phyloP scores from a whole-genome alignment of 208 protist species.

The Trypanosoma caninum region DNA sequence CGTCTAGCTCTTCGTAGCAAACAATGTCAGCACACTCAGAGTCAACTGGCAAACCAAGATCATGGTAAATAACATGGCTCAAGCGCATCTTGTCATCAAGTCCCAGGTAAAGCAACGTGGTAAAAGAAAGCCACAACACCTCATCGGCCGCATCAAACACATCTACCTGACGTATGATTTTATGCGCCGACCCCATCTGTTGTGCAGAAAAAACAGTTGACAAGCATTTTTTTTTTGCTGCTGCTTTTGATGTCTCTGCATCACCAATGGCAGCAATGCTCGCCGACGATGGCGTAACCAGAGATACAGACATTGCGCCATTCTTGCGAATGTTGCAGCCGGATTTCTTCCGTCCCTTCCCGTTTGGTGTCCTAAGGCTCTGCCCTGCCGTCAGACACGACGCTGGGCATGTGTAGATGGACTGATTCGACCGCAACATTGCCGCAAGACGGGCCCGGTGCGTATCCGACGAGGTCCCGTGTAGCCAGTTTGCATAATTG shows the following conservation, averaged over 20 bases:
- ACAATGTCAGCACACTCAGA: slow-evolving; percentile 27
- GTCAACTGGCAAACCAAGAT: slow-evolving; percentile 24
- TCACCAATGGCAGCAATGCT: too few species aligned
- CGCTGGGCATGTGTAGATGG: slow-evolving; percentile 38
- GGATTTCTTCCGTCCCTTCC: background rate
- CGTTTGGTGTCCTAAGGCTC: slow-evolving; percentile 1
- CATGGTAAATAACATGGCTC: slow-evolving; percentile 56
- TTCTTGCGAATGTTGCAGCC: too few species aligned
- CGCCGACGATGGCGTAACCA: background rate
- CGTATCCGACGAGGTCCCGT: slow-evolving; percentile 22
- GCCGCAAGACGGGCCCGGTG: slow-evolving; percentile 34
- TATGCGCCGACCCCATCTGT: slow-evolving; percentile 28
- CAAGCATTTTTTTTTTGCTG: background rate
- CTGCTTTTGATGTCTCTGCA: too few species aligned
- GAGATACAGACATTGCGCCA: background rate
- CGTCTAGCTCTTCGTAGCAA: slow-evolving; percentile 59
- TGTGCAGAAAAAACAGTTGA: background rate
- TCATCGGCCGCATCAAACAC: slow-evolving; percentile 52
- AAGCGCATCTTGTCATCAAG: slow-evolving; percentile 52
- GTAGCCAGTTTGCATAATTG: slow-evolving; percentile 49
- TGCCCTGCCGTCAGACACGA: background rate
- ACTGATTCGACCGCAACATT: slow-evolving; percentile 26
- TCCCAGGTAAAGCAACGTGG: slow-evolving; percentile 48
- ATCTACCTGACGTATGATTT: slow-evolving; percentile 38
- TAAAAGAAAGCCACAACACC: slow-evolving; percentile 49